A percentile compares a stretch with the other conserved stretches of the same genome.
Evolutionary conservation across 305 asterid genomes (phyloP).

Genomic region (Fraxinus baroniana): DNA sequence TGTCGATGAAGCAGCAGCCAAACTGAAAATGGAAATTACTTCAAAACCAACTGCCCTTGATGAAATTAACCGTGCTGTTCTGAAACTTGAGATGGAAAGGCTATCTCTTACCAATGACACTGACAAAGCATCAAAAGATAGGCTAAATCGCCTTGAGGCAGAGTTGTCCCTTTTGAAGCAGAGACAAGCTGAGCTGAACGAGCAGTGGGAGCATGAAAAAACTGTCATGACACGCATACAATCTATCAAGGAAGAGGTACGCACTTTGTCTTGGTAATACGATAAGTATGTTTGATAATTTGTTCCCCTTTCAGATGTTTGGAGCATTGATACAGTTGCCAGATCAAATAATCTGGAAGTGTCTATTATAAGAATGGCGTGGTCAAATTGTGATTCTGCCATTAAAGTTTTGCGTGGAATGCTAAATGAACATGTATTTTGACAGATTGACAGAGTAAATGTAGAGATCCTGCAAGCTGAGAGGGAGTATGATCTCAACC

Average conservation of each 20-base stretch:
- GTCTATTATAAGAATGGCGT: neutral
- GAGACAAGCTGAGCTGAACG: constrained; percentile 67
- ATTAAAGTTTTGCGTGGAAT: neutral
- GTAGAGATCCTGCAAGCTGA: constrained; percentile 98
- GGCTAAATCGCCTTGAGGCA: constrained; percentile 70
- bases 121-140: constrained; percentile 76
- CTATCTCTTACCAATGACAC: constrained; percentile 78
- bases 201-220: constrained; percentile 89
- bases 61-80: constrained; percentile 70
- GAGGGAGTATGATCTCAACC: constrained; percentile 92
- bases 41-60: constrained; percentile 87
- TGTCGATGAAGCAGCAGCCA: constrained; percentile 90
- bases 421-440: constrained; percentile 8
- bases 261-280: constrained; percentile 16
- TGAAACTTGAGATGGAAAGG: constrained; percentile 88
- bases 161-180: constrained; percentile 69
- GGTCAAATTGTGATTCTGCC: neutral
- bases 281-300: neutral
- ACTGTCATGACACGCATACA: constrained; percentile 70
- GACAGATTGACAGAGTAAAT: constrained; percentile 90
- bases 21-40: constrained; percentile 85
- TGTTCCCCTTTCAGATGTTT: neutral
- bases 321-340: neutral
- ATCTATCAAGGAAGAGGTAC: constrained; percentile 90
- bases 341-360: neutral